Conservation (phyloP, 805 yeast species). For the Suhomyces sp. region DNA sequence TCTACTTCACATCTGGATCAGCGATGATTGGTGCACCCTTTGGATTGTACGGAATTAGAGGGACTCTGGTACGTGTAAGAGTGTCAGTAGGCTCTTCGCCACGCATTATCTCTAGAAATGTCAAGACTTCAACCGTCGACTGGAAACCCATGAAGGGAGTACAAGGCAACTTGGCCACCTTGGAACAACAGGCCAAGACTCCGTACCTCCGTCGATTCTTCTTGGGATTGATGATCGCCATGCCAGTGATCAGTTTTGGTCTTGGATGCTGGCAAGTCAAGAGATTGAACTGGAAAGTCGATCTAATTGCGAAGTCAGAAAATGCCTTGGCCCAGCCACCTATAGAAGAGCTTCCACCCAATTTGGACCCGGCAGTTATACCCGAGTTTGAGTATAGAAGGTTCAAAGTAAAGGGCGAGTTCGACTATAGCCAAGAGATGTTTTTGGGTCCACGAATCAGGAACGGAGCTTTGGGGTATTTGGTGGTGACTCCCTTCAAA, state of each 20-base stretch:
- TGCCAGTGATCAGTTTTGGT: slow-evolving; percentile 84
- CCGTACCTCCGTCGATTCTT: slow-evolving; percentile 38
- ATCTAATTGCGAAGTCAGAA: slow-evolving; percentile 78
- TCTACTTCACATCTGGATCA: not conserved
- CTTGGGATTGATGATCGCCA: slow-evolving; percentile 53
- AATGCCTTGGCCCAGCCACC: slow-evolving; percentile 74
- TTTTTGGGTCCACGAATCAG: slow-evolving; percentile 86
- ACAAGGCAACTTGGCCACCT: slow-evolving; percentile 31
- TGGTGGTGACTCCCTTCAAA: slow-evolving; percentile 76
- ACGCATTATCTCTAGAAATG: slow-evolving; percentile 14
- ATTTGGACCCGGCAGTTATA: slow-evolving; percentile 61
- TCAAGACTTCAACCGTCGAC: slow-evolving; percentile 70
- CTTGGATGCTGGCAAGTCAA: slow-evolving; percentile 92
- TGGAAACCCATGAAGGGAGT: slow-evolving; percentile 75
- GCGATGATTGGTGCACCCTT: not conserved
- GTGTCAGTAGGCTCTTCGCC: not conserved
- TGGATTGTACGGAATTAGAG: not conserved
- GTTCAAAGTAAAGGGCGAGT: slow-evolving; percentile 73
- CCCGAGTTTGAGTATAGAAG: slow-evolving; percentile 78
- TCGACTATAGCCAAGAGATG: slow-evolving; percentile 81
- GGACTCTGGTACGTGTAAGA: not conserved
- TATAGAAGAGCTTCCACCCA: slow-evolving; percentile 60
- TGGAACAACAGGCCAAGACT: slow-evolving; percentile 38
- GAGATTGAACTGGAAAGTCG: slow-evolving; percentile 84
- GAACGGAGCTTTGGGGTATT: slow-evolving; percentile 69